Percentiles rank a stretch among this genome's conserved stretches.
Conservation (phyloP, 1,139 yeast species). For the Sugiyamaella paludigena region DNA sequence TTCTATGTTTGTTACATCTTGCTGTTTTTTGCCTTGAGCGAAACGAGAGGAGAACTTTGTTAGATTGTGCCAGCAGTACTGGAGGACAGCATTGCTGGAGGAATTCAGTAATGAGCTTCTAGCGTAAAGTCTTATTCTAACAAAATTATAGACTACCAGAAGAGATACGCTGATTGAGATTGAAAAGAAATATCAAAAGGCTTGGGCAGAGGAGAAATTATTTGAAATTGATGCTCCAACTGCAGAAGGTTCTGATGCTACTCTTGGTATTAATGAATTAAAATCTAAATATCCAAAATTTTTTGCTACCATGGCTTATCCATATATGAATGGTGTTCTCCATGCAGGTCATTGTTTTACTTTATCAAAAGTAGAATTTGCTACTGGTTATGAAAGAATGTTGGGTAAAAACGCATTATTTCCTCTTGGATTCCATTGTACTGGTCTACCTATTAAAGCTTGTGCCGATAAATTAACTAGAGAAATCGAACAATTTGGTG, state of each 20-base stretch:
- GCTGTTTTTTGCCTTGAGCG: no score
- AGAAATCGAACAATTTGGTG: conserved; percentile 89
- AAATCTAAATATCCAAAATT: conserved; percentile 80
- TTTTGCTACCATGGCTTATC: conserved; percentile 95
- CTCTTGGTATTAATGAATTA: conserved; percentile 63
- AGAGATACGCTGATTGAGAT: conserved; percentile 89
- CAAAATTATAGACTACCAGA: conserved; percentile 60
- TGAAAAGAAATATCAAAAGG: conserved; percentile 83
- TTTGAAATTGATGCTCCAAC: conserved; percentile 93
- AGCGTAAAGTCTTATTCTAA: conserved; percentile 2
- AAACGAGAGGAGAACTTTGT: no score
- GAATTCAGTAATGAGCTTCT: no score
- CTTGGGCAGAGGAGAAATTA: conserved; percentile 81
- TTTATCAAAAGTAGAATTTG: conserved; percentile 89
- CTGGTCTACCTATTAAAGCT: conserved; percentile 98
- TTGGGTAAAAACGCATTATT: conserved; percentile 87
- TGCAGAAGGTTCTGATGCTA: conserved; percentile 40
- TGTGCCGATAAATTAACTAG: conserved; percentile 94
- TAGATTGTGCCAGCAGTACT: no score
- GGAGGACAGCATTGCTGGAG: no score
- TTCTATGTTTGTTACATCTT: no score
- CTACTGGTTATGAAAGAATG: conserved; percentile 94
- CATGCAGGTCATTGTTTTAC: conserved; percentile 99
- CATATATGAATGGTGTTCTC: conserved; percentile 97
- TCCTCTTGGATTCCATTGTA: conserved; percentile 98